Conservation (phyloP, 2,329 filamentous ascomycete species). For the Raffaelea deltoideospora region DNA sequence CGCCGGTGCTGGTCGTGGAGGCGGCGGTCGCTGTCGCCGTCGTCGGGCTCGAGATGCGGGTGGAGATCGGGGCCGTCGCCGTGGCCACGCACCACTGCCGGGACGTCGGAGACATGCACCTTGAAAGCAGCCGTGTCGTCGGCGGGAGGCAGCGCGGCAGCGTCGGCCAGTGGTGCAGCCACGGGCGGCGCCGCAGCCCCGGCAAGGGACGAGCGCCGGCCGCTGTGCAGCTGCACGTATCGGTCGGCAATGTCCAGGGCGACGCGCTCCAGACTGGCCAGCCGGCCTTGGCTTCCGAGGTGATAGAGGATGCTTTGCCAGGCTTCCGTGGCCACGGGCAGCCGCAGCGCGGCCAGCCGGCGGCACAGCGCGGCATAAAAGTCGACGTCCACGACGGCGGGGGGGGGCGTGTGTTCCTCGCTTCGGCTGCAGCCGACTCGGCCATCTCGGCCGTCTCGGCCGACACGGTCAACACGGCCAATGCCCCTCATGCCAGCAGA, state of each 20-base stretch:
- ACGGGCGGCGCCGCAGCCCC: not conserved
- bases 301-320: constrained; percentile 29
- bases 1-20: no score
- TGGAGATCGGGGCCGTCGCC: not conserved
- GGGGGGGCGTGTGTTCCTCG: no score
- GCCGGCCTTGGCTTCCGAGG: constrained; percentile 26
- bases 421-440: no score
- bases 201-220: not conserved
- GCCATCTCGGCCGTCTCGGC: no score
- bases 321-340: constrained; percentile 22
- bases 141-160: constrained; percentile 3
- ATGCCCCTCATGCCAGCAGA: no score
- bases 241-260: constrained; percentile 26
- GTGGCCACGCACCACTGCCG: constrained; percentile 15
- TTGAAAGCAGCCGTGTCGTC: constrained; percentile 22
- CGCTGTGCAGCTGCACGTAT: constrained; percentile 14
- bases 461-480: no score
- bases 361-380: constrained; percentile 20
- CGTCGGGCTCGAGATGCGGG: not conserved
- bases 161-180: constrained; percentile 7
- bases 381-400: constrained; percentile 9
- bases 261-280: constrained; percentile 29
- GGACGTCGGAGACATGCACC: constrained; percentile 29
- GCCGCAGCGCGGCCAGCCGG: constrained; percentile 22
- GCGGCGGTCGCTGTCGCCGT: not conserved